Conservation (phyloP, 495 filamentous ascomycete genomes). For the Tuber calosporum region DNA sequence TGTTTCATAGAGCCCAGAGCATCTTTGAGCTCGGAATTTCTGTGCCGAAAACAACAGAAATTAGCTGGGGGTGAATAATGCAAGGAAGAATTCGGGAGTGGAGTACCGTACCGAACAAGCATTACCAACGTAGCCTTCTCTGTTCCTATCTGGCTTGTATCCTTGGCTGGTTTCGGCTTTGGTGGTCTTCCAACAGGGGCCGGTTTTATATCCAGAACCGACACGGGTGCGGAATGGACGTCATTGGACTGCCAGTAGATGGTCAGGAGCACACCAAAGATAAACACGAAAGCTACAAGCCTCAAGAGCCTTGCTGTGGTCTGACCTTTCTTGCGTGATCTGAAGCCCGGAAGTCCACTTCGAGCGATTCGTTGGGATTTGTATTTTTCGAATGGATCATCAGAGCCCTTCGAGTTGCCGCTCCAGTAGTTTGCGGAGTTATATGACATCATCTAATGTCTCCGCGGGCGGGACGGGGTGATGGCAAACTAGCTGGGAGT, state of each 20-base stretch:
- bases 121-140: conserved; percentile 41
- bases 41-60: conserved; percentile 16
- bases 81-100: conserved; percentile 6
- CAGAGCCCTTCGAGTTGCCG: conserved; percentile 23
- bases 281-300: conserved; percentile 18
- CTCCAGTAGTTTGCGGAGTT: conserved; percentile 32
- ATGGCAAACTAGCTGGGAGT: neutral
- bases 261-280: conserved; percentile 31
- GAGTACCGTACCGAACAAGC: conserved; percentile 40
- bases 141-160: conserved; percentile 29
- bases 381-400: conserved; percentile 37
- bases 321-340: conserved; percentile 28
- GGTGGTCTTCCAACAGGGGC: conserved; percentile 1
- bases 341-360: conserved; percentile 23
- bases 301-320: conserved; percentile 13
- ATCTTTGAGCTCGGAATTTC: conserved; percentile 39
- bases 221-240: conserved; percentile 16
- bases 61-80: conserved; percentile 25
- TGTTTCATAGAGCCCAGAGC: conserved; percentile 41
- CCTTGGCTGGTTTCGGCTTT: conserved; percentile 8
- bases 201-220: neutral
- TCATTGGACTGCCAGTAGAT: conserved; percentile 27
- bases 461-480: neutral
- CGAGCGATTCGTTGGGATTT: conserved; percentile 27
- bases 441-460: conserved; percentile 20